phyloP scores from a whole-genome alignment of 1,139 yeast species.

The Diutina siamensis region DNA sequence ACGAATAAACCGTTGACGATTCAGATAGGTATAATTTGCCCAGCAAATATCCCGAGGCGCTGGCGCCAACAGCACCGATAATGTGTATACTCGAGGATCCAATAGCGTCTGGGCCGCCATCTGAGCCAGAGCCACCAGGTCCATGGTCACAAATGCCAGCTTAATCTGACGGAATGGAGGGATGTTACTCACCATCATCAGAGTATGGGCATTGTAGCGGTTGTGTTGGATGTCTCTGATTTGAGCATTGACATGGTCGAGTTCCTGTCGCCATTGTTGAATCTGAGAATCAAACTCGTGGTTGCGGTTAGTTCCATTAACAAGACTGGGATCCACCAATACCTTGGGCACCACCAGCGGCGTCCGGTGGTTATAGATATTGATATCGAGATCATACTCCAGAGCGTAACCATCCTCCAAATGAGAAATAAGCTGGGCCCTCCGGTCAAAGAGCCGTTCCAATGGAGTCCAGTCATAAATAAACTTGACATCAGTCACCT shows the following conservation, averaged over 20 bases:
- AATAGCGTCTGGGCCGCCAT: constrained; percentile 83
- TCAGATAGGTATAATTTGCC: constrained; percentile 58
- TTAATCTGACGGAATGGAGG: not conserved
- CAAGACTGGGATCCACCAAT: constrained; percentile 3
- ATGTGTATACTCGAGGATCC: constrained; percentile 65
- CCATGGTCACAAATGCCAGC: constrained; percentile 77
- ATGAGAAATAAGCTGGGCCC: constrained; percentile 21
- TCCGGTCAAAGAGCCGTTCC: constrained; percentile 25
- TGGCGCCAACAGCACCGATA: constrained; percentile 70
- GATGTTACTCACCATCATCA: constrained; percentile 5
- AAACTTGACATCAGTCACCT: constrained; percentile 41
- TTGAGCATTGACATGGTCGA: constrained; percentile 10
- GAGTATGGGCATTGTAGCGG: not conserved
- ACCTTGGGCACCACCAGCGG: constrained; percentile 10
- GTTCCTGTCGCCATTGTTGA: constrained; percentile 9
- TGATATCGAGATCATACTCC: constrained; percentile 33
- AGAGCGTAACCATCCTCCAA: constrained; percentile 38
- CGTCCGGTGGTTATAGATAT: constrained; percentile 17
- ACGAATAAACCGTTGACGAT: constrained; percentile 43
- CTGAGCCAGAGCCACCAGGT: constrained; percentile 77
- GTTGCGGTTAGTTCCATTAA: not conserved
- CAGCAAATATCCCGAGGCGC: constrained; percentile 82
- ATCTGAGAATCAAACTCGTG: not conserved
- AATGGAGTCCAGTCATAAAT: constrained; percentile 46
- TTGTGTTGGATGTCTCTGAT: constrained; percentile 4